These are phyloP conservation scores for Scedosporium aurantiacum DNA, from an alignment of 2,329 filamentous ascomycete species.

Conservation along the genomic window DNA sequence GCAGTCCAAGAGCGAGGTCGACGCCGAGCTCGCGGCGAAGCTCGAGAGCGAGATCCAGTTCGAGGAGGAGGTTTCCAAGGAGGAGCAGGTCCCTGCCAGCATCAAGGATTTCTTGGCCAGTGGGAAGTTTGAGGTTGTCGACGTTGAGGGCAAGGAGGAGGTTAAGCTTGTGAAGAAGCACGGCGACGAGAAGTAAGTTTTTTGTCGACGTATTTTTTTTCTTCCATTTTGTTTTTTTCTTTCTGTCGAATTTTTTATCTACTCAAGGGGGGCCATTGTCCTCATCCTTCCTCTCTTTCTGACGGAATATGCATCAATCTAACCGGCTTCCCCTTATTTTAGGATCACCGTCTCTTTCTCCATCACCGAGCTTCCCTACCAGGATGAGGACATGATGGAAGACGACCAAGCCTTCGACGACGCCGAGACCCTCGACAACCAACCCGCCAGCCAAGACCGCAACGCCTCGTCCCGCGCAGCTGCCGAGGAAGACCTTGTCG, in stretches of 20 bases:
- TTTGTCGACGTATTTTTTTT: not conserved
- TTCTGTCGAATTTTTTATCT: not conserved
- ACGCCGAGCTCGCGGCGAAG: constrained; percentile 77
- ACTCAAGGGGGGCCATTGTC: not conserved
- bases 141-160: constrained; percentile 76
- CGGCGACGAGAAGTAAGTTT: constrained; percentile 72
- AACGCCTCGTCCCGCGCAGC: constrained; percentile 40
- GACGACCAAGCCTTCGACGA: constrained; percentile 45
- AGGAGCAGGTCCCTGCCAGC: constrained; percentile 60
- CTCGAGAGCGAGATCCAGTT: constrained; percentile 73
- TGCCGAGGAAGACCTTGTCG: constrained; percentile 41
- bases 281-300: not conserved
- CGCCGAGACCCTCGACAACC: constrained; percentile 34
- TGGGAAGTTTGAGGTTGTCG: constrained; percentile 71
- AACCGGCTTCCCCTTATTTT: not conserved
- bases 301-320: constrained; percentile 6
- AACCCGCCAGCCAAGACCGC: constrained; percentile 41
- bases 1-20: constrained; percentile 38
- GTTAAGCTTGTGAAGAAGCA: constrained; percentile 74
- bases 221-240: not conserved
- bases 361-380: constrained; percentile 67
- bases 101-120: constrained; percentile 84
- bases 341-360: constrained; percentile 71
- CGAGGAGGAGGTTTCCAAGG: constrained; percentile 69
- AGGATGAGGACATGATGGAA: constrained; percentile 48